Base-by-base conservation (phyloP, 352 stramenopile species). In the Phytophthora pini region DNA sequence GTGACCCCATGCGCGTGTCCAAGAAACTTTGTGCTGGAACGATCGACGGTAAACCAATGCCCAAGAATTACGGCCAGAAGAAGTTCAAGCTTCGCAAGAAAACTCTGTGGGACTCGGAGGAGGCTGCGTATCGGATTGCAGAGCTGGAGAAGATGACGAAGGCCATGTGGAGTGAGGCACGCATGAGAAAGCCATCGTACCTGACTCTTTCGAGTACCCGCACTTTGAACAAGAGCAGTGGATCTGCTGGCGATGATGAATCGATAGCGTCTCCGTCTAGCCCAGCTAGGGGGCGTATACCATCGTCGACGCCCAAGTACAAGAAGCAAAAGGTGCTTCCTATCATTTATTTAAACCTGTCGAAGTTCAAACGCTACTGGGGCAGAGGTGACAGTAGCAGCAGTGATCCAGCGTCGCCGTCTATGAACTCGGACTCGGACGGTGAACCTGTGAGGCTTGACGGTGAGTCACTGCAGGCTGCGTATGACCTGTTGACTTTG, bases 311-410 rank as follows among this genome's bases (percentile, higher is more conserved):
- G 4, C 50, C 54, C 53, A 78, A 72, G 39, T 46, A 63, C 5
- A 87, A 82, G 70, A 82, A 80, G 32, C 76, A 87, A n/a, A 83
- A 84, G 32, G 74, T 84, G 41, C 83, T 92, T 36, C 84, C 84
- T 6, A 90, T 92, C 70, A 90, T 92, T 57, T 92, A 92, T 76
- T 84, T 92, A 73, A 90, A 90, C 32, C 43, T 92, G 40, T 90
- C 80, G 27, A 90, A 88, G 43, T 56, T 76, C 27, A 90, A 90
- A 65, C 69, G 68, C 31, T 71, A 73, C 49, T 32, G 39, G 20
- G 47, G 36, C 24, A 39, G 36, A 34, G 63, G 63, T 12, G 52
- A 61, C 47, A 60, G 31, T 26, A 73, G 53, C 36, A 46, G 48
- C 46, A 76, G 52, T 26, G 62, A 72, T 11, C 53, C 44, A 40